Percentiles rank a stretch among this genome's conserved stretches.
Conservation (phyloP, 192 early-diverging fungal genomes). For the Coemansia sp. region DNA sequence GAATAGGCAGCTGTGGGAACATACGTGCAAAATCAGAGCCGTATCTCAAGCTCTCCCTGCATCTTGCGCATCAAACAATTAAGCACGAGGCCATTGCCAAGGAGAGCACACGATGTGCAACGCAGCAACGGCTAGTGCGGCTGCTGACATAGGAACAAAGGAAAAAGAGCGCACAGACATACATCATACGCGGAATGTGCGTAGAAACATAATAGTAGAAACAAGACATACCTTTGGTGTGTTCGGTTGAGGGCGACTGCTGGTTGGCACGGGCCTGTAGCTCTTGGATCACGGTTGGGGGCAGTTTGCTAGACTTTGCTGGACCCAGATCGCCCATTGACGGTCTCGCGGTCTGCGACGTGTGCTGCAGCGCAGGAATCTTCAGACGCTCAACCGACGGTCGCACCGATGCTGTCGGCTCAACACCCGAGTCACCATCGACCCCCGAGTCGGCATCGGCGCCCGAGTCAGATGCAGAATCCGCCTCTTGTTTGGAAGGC, state of each 20-base stretch:
- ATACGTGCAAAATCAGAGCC: too few species aligned
- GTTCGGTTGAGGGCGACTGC: background rate
- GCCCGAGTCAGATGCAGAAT: conserved; percentile 1
- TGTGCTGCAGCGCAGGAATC: conserved; percentile 32
- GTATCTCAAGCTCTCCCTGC: too few species aligned
- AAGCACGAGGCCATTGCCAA: background rate
- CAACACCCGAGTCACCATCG: background rate
- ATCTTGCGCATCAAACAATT: too few species aligned
- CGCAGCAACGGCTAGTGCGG: too few species aligned
- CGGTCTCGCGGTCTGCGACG: conserved; percentile 14
- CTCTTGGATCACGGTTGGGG: conserved; percentile 4
- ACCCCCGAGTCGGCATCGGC: background rate
- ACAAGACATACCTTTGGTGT: conserved; percentile 24
- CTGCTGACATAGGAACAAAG: background rate
- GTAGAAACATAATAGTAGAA: background rate
- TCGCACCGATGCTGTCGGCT: background rate
- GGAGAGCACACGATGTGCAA: background rate
- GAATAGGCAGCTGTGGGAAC: too few species aligned
- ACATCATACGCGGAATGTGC: background rate
- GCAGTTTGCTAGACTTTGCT: conserved; percentile 1
- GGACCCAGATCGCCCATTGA: conserved; percentile 8
- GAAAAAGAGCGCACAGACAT: background rate
- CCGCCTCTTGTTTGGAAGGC: background rate
- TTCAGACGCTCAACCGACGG: conserved; percentile 15
- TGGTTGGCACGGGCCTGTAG: conserved; percentile 15